These are phyloP conservation scores for Tylopilus felleus DNA, from an alignment of 768 basidiomycete genomes.

Conservation along the genomic window DNA sequence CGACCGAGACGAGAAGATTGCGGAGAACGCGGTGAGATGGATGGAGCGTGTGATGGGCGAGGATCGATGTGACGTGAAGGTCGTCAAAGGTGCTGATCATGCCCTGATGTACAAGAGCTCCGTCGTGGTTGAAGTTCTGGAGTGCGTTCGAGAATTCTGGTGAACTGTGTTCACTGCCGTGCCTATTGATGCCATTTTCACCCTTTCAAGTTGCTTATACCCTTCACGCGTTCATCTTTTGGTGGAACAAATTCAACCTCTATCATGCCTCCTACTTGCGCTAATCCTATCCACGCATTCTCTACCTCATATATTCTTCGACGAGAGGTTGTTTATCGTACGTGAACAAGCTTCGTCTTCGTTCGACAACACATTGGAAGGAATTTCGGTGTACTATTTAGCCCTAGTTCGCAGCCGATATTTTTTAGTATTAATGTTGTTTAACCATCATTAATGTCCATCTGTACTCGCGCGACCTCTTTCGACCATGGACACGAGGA, in stretches of 20 bases:
- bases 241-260: constrained; percentile 15
- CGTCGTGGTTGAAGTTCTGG: constrained; percentile 83
- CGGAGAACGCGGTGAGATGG: constrained; percentile 87
- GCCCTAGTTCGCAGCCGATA: constrained; percentile 24
- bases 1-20: constrained; percentile 90
- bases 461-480: constrained; percentile 15
- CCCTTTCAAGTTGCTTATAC: constrained; percentile 17
- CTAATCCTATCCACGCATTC: constrained; percentile 8
- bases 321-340: constrained; percentile 17
- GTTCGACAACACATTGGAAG: constrained; percentile 21
- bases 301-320: constrained; percentile 6
- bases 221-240: constrained; percentile 10
- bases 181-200: constrained; percentile 6
- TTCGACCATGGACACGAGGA: too few species aligned
- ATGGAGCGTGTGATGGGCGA: constrained; percentile 83
- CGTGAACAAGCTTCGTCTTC: constrained; percentile 15
- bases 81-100: constrained; percentile 88
- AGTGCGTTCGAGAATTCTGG: constrained; percentile 62
- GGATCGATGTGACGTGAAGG: constrained; percentile 70
- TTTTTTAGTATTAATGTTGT: constrained; percentile 30
- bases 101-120: constrained; percentile 89
- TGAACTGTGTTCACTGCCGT: constrained; percentile 14
- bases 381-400: constrained; percentile 31
- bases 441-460: constrained; percentile 32
- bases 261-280: neutral